Base-by-base conservation (phyloP, 2,329 filamentous ascomycete species). In the Epichloe hybrida region DNA sequence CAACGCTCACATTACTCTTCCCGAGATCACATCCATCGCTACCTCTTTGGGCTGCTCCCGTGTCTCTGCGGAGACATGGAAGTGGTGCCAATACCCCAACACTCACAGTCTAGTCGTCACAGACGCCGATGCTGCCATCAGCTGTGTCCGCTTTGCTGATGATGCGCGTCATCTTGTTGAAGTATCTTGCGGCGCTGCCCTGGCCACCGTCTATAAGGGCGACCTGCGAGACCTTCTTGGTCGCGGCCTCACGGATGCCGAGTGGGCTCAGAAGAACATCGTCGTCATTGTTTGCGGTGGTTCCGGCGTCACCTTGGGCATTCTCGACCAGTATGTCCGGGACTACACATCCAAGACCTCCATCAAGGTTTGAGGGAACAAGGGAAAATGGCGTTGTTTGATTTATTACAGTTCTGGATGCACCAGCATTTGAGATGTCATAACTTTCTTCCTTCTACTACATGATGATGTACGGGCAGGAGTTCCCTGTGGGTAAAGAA, bases 241-340 rank as follows among this genome's bases (percentile, higher is more conserved):
- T 0, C 59, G 66, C 46, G 71, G 66, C 0, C 48, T 77, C 48
- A 65, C 66, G 1, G 77, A 79, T 35, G 75, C 76, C 36, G 75
- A 88, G 55, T 82, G 76, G 67, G 70, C 72, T 0, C 69, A 76
- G 52, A 84, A 81, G 63, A 87, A 86, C 56, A 77, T 96, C 5
- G 88, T 96, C 2, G 72, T 96, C 49, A 74, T 95, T 23, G 81
- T 96, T 6, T 97, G 91, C 61, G 91, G 91, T 43, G 86, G 86
- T 4, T 82, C 76, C 21, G 81, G 81, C 62, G 76, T 87, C 37
- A 80, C 77, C 2, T 64, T 84, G 53, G 74, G 77, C 37, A 75
- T 82, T 61, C 67, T 88, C 49, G 69, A 72, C 49, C 71, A 69
- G 52, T 88, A 83, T 64, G 70, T 72, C 55, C 67, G 73, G 56